These are phyloP conservation scores for Coemansia erecta DNA, from an alignment of 192 early-diverging fungal species.

Conservation along the genomic window DNA sequence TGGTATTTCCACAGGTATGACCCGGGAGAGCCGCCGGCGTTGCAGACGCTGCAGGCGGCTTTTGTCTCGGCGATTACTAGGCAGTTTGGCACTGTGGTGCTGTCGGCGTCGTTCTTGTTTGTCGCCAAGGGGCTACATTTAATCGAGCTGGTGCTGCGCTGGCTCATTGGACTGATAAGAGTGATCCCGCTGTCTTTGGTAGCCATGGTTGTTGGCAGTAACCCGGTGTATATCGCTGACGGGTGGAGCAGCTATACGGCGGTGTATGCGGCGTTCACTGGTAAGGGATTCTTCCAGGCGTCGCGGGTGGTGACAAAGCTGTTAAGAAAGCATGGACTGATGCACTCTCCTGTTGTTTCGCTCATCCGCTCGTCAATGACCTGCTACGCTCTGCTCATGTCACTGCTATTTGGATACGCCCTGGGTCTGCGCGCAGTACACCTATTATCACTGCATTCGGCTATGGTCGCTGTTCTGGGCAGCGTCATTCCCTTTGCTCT, in stretches of 20 bases:
- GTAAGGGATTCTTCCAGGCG: slow-evolving; percentile 45
- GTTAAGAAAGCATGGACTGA: slow-evolving; percentile 32
- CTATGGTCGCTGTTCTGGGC: slow-evolving; percentile 29
- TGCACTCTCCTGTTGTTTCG: slow-evolving; percentile 48
- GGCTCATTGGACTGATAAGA: slow-evolving; percentile 28
- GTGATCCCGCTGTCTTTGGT: slow-evolving; percentile 33
- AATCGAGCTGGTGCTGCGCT: slow-evolving; percentile 32
- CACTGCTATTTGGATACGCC: slow-evolving; percentile 36
- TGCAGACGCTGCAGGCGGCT: slow-evolving; percentile 47
- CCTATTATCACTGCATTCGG: slow-evolving; percentile 20
- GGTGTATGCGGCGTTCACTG: slow-evolving; percentile 45
- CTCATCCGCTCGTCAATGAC: slow-evolving; percentile 49
- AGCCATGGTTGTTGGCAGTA: slow-evolving; percentile 27
- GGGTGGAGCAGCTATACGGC: slow-evolving; percentile 35
- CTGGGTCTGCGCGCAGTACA: slow-evolving; percentile 29
- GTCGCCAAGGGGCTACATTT: slow-evolving; percentile 31
- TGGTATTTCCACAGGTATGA: slow-evolving; percentile 53
- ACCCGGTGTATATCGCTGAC: slow-evolving; percentile 34
- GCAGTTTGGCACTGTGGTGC: slow-evolving; percentile 39
- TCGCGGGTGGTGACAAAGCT: slow-evolving; percentile 20
- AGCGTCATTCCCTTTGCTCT: slow-evolving; percentile 43
- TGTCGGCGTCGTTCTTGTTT: slow-evolving; percentile 35
- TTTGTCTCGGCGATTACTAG: slow-evolving; percentile 33
- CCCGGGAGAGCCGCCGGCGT: slow-evolving; percentile 33
- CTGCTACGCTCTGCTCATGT: slow-evolving; percentile 36